Evolutionary conservation across 2,329 filamentous ascomycete genomes (phyloP), one percentile per base, ranked within the genome.

Genomic region (Diaporthe longicolla): DNA sequence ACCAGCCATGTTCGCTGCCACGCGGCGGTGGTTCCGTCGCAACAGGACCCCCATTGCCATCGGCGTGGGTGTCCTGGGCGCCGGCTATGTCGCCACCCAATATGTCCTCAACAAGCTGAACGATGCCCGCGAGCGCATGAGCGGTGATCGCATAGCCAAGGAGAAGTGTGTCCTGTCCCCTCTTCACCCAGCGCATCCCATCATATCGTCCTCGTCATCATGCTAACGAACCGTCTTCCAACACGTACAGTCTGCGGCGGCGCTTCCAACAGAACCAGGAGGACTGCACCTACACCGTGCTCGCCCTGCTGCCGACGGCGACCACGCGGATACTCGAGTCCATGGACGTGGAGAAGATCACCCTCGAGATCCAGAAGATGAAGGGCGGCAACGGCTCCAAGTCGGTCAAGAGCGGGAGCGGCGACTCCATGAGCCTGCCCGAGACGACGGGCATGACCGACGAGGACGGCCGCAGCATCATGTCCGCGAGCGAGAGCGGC

Each of bases 211-310:
- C 35, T 29, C 69, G 32, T 75, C 32, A 57, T 52, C 32, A 50
- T 68, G 32, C 69, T 72, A 57, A 75, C 21, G 29, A 11, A 8
- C 13, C 43, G 11, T 8, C 32, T 55, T 26, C 45, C 32, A 29
- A n/a, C 43, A 17, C 78, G 10, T n/a, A 58, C 79, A 98, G 96
- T 84, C 90, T 99, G 76, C 95, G 95, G 69, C 93, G 97, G 74
- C 94, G 97, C 81, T 99, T 99, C 85, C 95, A 98, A 83, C 97
- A 99, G 84, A 99, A 99, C 83, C 97, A 99, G 82, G 96, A 98
- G 82, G 97, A 99, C 84, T 99, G 97, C 85, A 98, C 96, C 63
- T 98, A 97, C 82, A 99, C 97, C 50, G 95, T 98, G 58, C 92
- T 98, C n/a, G 97, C 96, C 40, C 91, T 99, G 72, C 89, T 99